Percentiles rank a stretch among this genome's conserved stretches.
phyloP scores from a whole-genome alignment of 257 asterid genomes.

The Capsicum pubescens region DNA sequence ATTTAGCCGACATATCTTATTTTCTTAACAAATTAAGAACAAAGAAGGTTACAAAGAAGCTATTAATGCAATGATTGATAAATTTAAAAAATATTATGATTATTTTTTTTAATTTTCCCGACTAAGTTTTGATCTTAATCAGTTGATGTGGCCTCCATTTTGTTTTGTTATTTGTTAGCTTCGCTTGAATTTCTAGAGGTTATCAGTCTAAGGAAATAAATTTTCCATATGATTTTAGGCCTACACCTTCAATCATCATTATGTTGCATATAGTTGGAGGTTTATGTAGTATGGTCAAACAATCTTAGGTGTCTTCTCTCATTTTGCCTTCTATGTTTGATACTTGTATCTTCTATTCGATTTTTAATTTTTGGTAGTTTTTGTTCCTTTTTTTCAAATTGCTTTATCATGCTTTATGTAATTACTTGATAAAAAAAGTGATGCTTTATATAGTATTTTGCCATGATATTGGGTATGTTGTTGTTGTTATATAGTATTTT shows the following conservation, averaged over 20 bases:
- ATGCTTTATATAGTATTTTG: too few species aligned
- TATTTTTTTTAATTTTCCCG: neutral
- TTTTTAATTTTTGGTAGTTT: neutral
- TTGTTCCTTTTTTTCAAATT: too few species aligned
- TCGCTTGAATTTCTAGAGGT: neutral
- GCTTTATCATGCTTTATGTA: too few species aligned
- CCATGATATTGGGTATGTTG: too few species aligned
- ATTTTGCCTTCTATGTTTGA: neutral
- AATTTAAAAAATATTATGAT: too few species aligned
- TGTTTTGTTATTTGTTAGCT: neutral
- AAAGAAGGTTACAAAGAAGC: too few species aligned
- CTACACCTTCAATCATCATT: neutral
- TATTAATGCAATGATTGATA: too few species aligned
- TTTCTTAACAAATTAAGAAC: too few species aligned
- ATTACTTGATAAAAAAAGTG: too few species aligned
- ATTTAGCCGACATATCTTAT: too few species aligned
- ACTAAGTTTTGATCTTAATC: neutral
- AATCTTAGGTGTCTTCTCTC: neutral
- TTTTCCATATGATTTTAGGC: neutral
- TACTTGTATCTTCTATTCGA: neutral
- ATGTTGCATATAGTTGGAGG: slow-evolving; percentile 12
- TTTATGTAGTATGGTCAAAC: slow-evolving; percentile 21
- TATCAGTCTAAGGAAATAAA: neutral
- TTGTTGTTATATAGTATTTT: too few species aligned
- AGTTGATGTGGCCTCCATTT: neutral